A percentile compares a stretch with the other conserved stretches of the same genome.
These are phyloP conservation scores for Pichia paraexigua DNA, from an alignment of 805 yeast genomes.

Conservation along the genomic window DNA sequence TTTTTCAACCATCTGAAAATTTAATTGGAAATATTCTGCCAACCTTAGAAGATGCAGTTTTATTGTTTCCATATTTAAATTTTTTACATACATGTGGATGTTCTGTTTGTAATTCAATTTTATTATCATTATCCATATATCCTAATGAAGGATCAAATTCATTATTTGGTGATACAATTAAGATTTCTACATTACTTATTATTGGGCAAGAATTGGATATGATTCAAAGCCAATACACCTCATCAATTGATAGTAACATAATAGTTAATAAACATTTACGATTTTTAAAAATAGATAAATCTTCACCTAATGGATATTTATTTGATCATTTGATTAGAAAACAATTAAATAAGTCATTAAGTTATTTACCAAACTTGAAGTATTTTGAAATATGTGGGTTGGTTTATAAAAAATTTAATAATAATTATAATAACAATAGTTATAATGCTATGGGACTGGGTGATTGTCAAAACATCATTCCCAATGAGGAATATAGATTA, in stretches of 20 bases:
- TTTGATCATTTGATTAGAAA: slow-evolving; percentile 24
- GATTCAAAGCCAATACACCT: slow-evolving; percentile 12
- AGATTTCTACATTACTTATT: slow-evolving; percentile 25
- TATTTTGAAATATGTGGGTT: slow-evolving; percentile 27
- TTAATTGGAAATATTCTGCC: slow-evolving; percentile 24
- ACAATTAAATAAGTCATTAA: slow-evolving; percentile 21
- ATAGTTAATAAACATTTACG: slow-evolving; percentile 12
- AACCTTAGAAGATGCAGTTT: slow-evolving; percentile 22
- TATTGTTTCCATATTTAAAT: slow-evolving; percentile 24
- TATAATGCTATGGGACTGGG: background rate
- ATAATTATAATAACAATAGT: background rate
- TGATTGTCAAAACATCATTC: background rate
- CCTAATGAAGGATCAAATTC: background rate
- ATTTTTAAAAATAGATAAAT: slow-evolving; percentile 12
- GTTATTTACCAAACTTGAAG: slow-evolving; percentile 15
- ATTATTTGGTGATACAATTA: slow-evolving; percentile 21
- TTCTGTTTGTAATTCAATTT: slow-evolving; percentile 15
- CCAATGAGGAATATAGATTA: slow-evolving; percentile 11
- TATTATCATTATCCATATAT: slow-evolving; percentile 2
- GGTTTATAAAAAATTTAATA: slow-evolving; percentile 15
- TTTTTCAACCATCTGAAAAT: slow-evolving; percentile 25
- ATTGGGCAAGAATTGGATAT: slow-evolving; percentile 26
- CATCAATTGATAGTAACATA: slow-evolving; percentile 6
- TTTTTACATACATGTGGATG: slow-evolving; percentile 23
- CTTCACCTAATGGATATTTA: slow-evolving; percentile 17